A percentile compares a stretch with the other conserved stretches of the same genome.
phyloP scores from a whole-genome alignment of 176 grass and related monocot genomes.

The Canna indica region DNA sequence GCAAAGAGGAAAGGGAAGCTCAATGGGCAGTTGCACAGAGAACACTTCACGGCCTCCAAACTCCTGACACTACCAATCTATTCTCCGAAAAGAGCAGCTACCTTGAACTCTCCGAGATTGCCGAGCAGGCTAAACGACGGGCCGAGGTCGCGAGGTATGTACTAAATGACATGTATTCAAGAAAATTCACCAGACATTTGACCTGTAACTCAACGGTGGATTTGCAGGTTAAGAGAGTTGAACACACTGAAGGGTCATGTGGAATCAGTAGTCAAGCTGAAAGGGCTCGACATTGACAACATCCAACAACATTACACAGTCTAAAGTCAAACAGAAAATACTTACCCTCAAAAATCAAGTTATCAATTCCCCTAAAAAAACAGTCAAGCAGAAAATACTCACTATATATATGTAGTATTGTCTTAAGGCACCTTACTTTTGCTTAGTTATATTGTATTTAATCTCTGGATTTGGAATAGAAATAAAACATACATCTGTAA shows the following conservation, averaged over 20 bases:
- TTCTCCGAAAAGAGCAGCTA: constrained; percentile 15
- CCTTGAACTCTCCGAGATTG: constrained; percentile 12
- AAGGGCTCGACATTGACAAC: constrained; percentile 6
- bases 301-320: constrained; percentile 6
- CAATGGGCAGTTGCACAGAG: constrained; percentile 14
- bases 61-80: neutral
- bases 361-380: no score
- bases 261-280: constrained; percentile 10
- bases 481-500: neutral
- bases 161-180: neutral
- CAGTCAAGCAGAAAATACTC: no score
- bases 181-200: neutral
- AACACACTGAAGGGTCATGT: constrained; percentile 6
- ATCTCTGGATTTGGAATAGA: neutral
- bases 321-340: no score
- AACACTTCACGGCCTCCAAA: constrained; percentile 14
- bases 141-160: constrained; percentile 10
- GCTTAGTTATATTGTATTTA: neutral
- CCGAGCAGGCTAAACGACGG: constrained; percentile 12
- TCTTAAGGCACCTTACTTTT: neutral
- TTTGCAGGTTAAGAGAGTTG: constrained; percentile 9
- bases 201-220: neutral
- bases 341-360: no score
- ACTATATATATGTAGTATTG: neutral
- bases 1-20: constrained; percentile 18